Evolutionary conservation across 202 grass and related monocot genomes (phyloP).

Genomic region (Elaeis oleifera): DNA sequence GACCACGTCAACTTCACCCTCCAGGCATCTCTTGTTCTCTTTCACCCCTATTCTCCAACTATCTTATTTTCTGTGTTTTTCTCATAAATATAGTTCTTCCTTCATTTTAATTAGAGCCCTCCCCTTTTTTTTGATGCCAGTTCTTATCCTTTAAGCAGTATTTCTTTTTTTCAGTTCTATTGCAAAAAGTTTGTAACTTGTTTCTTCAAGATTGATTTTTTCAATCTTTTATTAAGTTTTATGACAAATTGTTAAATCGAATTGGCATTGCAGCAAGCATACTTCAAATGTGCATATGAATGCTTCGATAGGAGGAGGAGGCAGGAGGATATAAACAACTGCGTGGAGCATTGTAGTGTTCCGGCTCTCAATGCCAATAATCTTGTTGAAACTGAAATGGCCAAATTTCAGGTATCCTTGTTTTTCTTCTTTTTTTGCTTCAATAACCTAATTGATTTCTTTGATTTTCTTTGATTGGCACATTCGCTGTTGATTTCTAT

Average conservation of each 20-base stretch:
- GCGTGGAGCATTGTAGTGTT: constrained; percentile 83
- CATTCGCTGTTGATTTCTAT: background rate
- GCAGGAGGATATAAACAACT: constrained; percentile 71
- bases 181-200: no score
- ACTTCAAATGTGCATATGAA: constrained; percentile 92
- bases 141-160: no score
- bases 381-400: constrained; percentile 76
- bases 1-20: constrained; percentile 95
- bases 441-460: background rate
- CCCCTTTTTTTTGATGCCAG: no score
- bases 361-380: constrained; percentile 73
- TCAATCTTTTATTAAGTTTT: no score
- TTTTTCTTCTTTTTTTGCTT: background rate
- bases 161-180: no score
- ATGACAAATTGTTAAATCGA: background rate
- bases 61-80: no score
- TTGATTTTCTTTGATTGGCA: background rate
- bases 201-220: no score
- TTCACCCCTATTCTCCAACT: no score
- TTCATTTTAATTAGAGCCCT: no score
- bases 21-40: constrained; percentile 35
- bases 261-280: constrained; percentile 62
- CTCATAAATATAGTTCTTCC: no score
- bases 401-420: constrained; percentile 78
- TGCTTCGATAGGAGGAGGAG: constrained; percentile 71